Evolutionary conservation across 257 asterid genomes (phyloP), one percentile per base, ranked within the genome.

Genomic region (Solanum sitiens): DNA sequence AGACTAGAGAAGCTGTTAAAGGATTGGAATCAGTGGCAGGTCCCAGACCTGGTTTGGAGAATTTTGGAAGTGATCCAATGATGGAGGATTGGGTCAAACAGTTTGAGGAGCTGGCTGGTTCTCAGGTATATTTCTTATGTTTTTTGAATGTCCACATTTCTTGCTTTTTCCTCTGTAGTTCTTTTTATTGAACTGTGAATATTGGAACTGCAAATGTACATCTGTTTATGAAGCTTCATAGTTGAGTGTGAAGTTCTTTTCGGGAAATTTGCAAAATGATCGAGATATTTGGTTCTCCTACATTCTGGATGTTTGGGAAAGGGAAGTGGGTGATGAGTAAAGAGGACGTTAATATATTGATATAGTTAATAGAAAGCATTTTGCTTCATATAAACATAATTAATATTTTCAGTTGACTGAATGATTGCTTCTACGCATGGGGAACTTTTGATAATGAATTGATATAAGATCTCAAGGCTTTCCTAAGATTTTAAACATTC

Each of bases 11-110:
- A 89, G 95, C 98, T 23, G 98, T 97, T 85, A 94, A 94, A 89
- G 98, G 95, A 76, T 88, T 97, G 87, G 99, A 94, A 82, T 94
- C 99, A 3, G 95, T 94, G 86, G 83, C 95, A 14, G 98, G 90
- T 21, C 87, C 96, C 2, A 89, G 87, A 89, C 90, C 89, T 7
- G 90, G 89, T 18, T 94, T 79, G 27, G 98, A 90, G 74, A 88
- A 83, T 71, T 88, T 96, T 45, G 96, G 91, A 45, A 94, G 92
- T 86, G 98, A 97, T 90, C 92, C 98, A 20, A 94, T 92, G 98
- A 86, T 95, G 94, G 98, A 95, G 88, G 98, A 96, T 86, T 97
- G 95, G 99, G 95, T 93, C 79, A 97, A 97, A 91, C 99, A 96
- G 91, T 97, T 96, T 91, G 99, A 96, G 90, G 98, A 96, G 92